Conservation (phyloP, 2,329 filamentous ascomycete genomes). For the Microdochium paspali region DNA sequence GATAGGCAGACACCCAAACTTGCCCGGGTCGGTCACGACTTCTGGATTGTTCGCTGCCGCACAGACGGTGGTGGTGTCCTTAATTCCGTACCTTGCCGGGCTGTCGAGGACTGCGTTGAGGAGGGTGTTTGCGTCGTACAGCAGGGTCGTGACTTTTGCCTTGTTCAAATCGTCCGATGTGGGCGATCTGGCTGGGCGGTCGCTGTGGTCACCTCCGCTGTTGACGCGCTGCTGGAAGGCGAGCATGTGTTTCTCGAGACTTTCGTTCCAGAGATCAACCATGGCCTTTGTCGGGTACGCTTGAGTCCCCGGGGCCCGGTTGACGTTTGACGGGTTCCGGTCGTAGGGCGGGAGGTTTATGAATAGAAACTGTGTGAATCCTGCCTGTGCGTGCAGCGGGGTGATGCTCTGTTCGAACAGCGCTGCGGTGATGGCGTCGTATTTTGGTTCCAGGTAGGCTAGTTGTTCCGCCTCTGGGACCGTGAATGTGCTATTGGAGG, state of each 20-base stretch:
- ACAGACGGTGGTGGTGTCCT: conserved; percentile 18
- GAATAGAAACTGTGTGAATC: conserved; percentile 40
- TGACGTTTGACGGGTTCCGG: conserved; percentile 27
- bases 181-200: conserved; percentile 15
- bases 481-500: conserved; percentile 20
- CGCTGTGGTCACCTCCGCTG: not conserved
- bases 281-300: conserved; percentile 34
- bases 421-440: conserved; percentile 27
- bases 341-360: conserved; percentile 42
- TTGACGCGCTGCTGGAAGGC: conserved; percentile 1
- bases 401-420: conserved; percentile 29
- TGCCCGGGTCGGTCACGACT: conserved; percentile 9
- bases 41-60: conserved; percentile 11
- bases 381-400: conserved; percentile 31
- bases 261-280: conserved; percentile 32
- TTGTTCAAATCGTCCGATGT: conserved; percentile 18
- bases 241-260: conserved; percentile 13
- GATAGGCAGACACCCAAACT: conserved; percentile 17
- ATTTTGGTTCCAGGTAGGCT: conserved; percentile 32
- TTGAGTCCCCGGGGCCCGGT: conserved; percentile 7
- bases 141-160: conserved; percentile 9
- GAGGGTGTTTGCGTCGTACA: conserved; percentile 22
- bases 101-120: conserved; percentile 18
- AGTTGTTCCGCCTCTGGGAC: conserved; percentile 16
- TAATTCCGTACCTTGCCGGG: conserved; percentile 13